Evolutionary conservation across 371 early-diverging fungal genomes (phyloP), one percentile per base, ranked within the genome.

Genomic region (Mucor racemosus): DNA sequence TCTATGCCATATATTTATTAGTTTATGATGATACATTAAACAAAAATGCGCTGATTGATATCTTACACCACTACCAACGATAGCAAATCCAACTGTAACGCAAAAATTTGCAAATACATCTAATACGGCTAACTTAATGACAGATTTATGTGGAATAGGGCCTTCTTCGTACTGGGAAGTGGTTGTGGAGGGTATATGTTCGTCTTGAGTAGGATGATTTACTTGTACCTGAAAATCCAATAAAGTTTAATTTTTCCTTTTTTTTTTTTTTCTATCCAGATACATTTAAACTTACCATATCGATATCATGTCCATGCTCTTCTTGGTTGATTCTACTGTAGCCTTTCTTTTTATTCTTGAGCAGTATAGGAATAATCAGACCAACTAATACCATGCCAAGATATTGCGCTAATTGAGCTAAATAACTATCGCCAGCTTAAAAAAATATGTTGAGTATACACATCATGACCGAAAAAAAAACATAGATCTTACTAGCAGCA

Each of bases 21-120:
- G 19, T 53, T 10, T 26, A 7, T 31, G n/a, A 13, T 13, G 6
- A 31, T 31, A 5, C 53, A 31, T 13, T 31, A 13, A 26, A 38
- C 2, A 38, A 38, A 38, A 9, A 38, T 38, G 11, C 4, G 38
- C 38, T 31, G 8, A 46, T 46, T 10, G 8, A 3, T 4, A 21
- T 0, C 48, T 79, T 82, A 91, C 88, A 38, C 93, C 92, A 65
- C 88, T 88, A n/a, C 92, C 93, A 41, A 91, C 82, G 60, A 87
- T 82, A 33, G 90, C 87, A 68, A 91, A 88, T 1, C 92, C 94
- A 41, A 90, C 70, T 3, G 90, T 92, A 5, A 91, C 85, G 60
- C 90, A 77, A 42, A 88, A 84, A 63, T 90, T 90, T 26, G 89
- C 92, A 35, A 86, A 64, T 10, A 91, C 87, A 67, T 93, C 94